Base-by-base conservation (phyloP, 2,329 filamentous ascomycete genomes). In the Cladophialophora exuberans region DNA sequence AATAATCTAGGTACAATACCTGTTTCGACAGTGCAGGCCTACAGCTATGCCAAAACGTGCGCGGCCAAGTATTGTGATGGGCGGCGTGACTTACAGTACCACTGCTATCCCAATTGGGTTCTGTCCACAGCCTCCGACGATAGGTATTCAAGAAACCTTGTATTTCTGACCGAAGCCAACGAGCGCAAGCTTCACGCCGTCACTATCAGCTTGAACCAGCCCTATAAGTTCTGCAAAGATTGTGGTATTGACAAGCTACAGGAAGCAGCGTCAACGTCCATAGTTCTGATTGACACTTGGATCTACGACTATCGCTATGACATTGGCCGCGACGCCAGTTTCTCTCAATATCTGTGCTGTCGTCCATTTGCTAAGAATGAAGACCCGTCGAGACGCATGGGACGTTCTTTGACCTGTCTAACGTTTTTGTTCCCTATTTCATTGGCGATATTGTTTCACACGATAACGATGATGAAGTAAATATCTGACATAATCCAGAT, bases 381-480 rank as follows among this genome's bases (percentile, higher is more conserved):
- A 20, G 42, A 45, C 18, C 17, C 30, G 15, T 45, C 42, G 26
- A 45, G 23, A 20, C 20, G 42, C 25, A 45, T 45, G 42, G 22
- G 20, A 20, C 23, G 17, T 45, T 45, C n/a, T 45, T 45, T 26
- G 15, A 45, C 20, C 28, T 45, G 23, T 28, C 23, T 26, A 45
- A 31, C 23, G 42, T 45, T 26, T 45, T 26, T 3, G 26, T 45
- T 17, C 17, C 42, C 13, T 28, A 28, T 26, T 45, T 45, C 18
- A 45, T 26, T 11, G 42, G 42, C 20, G 42, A 45, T 26, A 45
- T 45, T 45, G 2, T 45, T 10, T 45, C 42, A 9, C 42, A 45
- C 17, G 42, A 45, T 31, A 45, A 45, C n/a, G 42, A 45, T 20
- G 42, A 45, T 15, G 23, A 45, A 26, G 42, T 30, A 31, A 45